These are phyloP conservation scores for Isabelozyma rhagii DNA, from an alignment of 805 yeast genomes.

Conservation along the genomic window DNA sequence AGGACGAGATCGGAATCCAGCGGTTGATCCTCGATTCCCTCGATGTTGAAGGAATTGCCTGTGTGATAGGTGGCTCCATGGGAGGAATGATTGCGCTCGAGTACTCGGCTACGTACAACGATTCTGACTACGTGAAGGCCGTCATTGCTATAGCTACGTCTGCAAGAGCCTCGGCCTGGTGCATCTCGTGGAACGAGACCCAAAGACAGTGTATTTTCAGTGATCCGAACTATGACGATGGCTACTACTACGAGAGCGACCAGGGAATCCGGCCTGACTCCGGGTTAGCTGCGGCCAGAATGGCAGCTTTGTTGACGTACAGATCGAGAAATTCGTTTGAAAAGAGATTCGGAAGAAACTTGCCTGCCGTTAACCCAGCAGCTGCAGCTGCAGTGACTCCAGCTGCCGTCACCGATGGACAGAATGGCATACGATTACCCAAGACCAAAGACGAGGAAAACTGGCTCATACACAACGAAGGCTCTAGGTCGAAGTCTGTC, in stretches of 20 bases:
- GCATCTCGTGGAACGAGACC: slow-evolving; percentile 98
- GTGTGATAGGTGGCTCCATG: slow-evolving; percentile 96
- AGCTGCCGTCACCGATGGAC: slow-evolving; percentile 1
- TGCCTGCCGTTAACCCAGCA: slow-evolving; percentile 14
- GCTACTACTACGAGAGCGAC: slow-evolving; percentile 68
- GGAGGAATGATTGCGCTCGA: slow-evolving; percentile 97
- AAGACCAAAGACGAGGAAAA: slow-evolving; percentile 62
- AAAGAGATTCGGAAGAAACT: slow-evolving; percentile 81
- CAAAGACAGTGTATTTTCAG: slow-evolving; percentile 95
- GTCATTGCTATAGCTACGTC: slow-evolving; percentile 88
- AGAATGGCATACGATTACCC: slow-evolving; percentile 35
- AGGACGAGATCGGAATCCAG: slow-evolving; percentile 87
- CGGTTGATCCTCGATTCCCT: slow-evolving; percentile 71
- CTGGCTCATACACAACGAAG: slow-evolving; percentile 88
- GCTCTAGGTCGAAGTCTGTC: slow-evolving; percentile 37
- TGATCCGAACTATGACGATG: slow-evolving; percentile 90
- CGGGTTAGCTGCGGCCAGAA: slow-evolving; percentile 94
- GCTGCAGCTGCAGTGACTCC: neutral
- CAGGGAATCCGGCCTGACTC: slow-evolving; percentile 66
- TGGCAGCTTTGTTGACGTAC: slow-evolving; percentile 93
- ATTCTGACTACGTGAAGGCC: slow-evolving; percentile 61
- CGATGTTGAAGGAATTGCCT: slow-evolving; percentile 76
- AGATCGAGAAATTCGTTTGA: slow-evolving; percentile 92
- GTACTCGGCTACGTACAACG: slow-evolving; percentile 65
- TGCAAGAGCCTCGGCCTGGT: slow-evolving; percentile 97